These are phyloP conservation scores for Climacium dendroides DNA, from an alignment of 225 moss, liverwort and hornwort genomes.

Conservation along the genomic window DNA sequence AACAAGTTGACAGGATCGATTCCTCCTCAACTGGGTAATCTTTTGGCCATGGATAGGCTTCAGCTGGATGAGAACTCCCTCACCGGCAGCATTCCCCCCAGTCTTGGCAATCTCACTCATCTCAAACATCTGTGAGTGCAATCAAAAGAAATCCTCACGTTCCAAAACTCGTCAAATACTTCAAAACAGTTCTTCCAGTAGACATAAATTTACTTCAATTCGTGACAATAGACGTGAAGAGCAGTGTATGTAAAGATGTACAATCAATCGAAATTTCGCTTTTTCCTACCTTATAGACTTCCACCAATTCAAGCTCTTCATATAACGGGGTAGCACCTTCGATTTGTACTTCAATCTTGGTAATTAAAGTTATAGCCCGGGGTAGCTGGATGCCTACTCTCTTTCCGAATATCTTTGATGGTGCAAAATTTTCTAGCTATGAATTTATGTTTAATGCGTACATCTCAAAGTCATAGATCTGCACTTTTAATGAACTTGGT, in stretches of 20 bases:
- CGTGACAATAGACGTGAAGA: not conserved
- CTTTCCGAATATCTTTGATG: not conserved
- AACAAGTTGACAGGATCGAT: slow-evolving; percentile 32
- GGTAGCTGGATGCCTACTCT: not conserved
- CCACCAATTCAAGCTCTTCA: not conserved
- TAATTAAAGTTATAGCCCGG: not conserved
- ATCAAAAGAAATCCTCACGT: not conserved
- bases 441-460: not conserved
- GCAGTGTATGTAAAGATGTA: not conserved
- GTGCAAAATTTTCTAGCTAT: not conserved
- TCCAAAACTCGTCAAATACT: not conserved
- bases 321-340: not conserved
- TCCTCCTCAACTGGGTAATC: slow-evolving; percentile 21
- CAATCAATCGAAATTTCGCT: not conserved
- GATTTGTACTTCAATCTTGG: not conserved
- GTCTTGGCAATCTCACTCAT: not conserved
- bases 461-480: not conserved
- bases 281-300: not conserved
- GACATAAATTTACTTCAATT: not conserved
- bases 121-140: slow-evolving; percentile 17
- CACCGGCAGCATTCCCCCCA: slow-evolving; percentile 12
- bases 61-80: slow-evolving; percentile 32
- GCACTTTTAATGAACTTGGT: not conserved
- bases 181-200: not conserved
- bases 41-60: slow-evolving; percentile 1